Conservation (phyloP, 176 grass and related monocot species). For the Oryza brachyantha region DNA sequence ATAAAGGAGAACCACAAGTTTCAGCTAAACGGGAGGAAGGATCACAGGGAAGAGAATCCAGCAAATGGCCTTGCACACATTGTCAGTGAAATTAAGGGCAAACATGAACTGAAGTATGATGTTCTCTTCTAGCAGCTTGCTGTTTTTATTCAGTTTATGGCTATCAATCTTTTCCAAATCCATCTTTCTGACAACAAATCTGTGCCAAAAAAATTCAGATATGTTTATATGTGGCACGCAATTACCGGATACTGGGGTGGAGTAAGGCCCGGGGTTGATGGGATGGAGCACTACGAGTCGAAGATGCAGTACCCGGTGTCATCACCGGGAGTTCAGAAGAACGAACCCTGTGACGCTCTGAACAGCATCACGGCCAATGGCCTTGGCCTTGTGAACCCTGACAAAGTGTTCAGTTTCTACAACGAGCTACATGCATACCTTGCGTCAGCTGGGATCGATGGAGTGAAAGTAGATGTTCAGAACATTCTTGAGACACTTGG, state of each 20-base stretch:
- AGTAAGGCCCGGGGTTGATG: conserved; percentile 41
- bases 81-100: conserved; percentile 63
- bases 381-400: conserved; percentile 77
- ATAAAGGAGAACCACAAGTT: conserved; percentile 94
- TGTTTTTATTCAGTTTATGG: neutral
- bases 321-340: conserved; percentile 58
- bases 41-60: conserved; percentile 56
- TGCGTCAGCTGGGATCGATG: conserved; percentile 62
- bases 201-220: conserved; percentile 35
- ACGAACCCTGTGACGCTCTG: conserved; percentile 49
- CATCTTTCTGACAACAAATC: neutral
- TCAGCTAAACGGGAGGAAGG: conserved; percentile 69
- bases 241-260: conserved; percentile 97
- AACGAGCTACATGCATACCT: conserved; percentile 83
- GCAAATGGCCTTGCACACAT: conserved; percentile 57
- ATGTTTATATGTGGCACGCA: conserved; percentile 80
- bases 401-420: conserved; percentile 68
- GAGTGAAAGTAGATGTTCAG: conserved; percentile 88
- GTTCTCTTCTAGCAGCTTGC: neutral
- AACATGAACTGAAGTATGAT: conserved; percentile 70
- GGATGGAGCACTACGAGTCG: conserved; percentile 67
- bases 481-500: conserved; percentile 87
- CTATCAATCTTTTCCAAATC: neutral
- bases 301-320: conserved; percentile 68
- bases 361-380: conserved; percentile 62